Conservation (phyloP, 2,329 filamentous ascomycete species). For the Aureobasidium sp. region DNA sequence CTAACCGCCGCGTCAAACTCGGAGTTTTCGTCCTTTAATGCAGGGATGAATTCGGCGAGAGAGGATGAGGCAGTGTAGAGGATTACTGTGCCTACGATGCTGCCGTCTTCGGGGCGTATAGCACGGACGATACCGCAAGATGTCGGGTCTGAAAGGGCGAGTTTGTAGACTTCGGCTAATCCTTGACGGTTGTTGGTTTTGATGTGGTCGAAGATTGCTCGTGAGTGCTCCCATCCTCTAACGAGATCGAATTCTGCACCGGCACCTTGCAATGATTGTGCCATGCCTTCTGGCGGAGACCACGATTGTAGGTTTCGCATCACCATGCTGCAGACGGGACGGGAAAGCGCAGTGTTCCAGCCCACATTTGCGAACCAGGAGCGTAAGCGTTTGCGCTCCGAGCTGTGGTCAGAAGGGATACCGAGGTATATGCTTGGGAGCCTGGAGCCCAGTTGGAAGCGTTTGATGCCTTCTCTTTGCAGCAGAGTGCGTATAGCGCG, state of each 20-base stretch:
- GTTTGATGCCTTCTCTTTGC: conserved; percentile 65
- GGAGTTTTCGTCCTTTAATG: conserved; percentile 46
- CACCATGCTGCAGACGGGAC: conserved; percentile 62
- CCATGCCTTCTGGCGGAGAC: conserved; percentile 68
- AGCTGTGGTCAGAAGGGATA: conserved; percentile 61
- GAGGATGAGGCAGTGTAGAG: conserved; percentile 65
- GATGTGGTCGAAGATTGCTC: conserved; percentile 67
- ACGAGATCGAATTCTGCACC: conserved; percentile 78
- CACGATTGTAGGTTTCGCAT: conserved; percentile 67
- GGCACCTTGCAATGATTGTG: conserved; percentile 64
- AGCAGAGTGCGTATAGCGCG: conserved; percentile 70
- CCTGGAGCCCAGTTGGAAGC: conserved; percentile 72
- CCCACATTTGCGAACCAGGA: conserved; percentile 86
- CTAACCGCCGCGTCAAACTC: conserved; percentile 28
- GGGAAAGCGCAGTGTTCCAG: conserved; percentile 64
- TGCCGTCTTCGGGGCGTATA: conserved; percentile 60
- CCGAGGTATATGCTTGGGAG: conserved; percentile 83
- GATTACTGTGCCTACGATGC: conserved; percentile 71
- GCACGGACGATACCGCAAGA: conserved; percentile 78
- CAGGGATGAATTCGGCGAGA: conserved; percentile 63
- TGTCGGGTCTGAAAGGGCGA: conserved; percentile 63
- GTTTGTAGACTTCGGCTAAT: conserved; percentile 70
- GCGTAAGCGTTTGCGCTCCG: conserved; percentile 54
- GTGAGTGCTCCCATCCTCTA: conserved; percentile 69
- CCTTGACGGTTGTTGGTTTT: conserved; percentile 68